These are phyloP conservation scores for Nicotiana noctiflora DNA, from an alignment of 257 asterid species.

Conservation along the genomic window DNA sequence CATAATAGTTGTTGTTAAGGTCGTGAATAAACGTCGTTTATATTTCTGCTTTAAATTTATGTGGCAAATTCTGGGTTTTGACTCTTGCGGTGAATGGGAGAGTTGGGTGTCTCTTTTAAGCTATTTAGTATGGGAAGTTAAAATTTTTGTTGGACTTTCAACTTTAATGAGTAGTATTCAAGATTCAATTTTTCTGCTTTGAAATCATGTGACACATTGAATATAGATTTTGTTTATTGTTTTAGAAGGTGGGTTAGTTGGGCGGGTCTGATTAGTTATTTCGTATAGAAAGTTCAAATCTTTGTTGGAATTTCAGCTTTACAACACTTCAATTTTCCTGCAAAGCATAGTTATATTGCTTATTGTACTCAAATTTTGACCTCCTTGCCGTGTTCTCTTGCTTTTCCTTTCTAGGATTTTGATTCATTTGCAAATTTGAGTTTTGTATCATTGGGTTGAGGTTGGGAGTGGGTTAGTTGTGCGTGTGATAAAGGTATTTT, in stretches of 20 bases:
- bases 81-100: too few relatives aligned
- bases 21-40: too few relatives aligned
- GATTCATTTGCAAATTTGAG: background rate
- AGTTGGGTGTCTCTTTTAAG: too few relatives aligned
- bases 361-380: background rate
- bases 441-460: background rate
- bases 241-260: background rate
- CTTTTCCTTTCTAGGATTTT: background rate
- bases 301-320: background rate
- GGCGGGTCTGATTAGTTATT: background rate
- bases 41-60: too few relatives aligned
- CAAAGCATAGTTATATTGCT: background rate
- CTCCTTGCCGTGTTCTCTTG: background rate
- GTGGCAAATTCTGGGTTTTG: too few relatives aligned
- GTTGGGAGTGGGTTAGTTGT: background rate
- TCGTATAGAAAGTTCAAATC: background rate
- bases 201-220: background rate
- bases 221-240: too few relatives aligned
- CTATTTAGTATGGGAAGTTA: background rate
- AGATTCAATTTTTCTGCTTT: background rate
- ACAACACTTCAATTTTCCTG: background rate
- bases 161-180: background rate
- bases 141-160: background rate
- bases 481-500: background rate
- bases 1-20: too few relatives aligned